Percentiles rank a stretch among this genome's conserved stretches.
Conservation (phyloP, 129 eudicot species). For the Helichrysum umbraculigerum region DNA sequence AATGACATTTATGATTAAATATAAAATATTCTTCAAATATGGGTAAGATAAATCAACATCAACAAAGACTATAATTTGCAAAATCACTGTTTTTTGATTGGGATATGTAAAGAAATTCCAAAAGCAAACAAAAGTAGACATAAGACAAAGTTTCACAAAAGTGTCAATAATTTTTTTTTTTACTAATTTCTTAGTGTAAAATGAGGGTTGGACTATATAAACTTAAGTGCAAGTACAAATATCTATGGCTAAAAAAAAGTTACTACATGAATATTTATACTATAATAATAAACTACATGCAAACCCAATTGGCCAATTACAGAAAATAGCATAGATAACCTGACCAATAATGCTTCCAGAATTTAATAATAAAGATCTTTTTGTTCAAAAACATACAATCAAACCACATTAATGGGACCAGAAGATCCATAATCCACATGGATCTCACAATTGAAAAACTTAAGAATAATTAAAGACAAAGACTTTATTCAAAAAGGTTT, state of each 20-base stretch:
- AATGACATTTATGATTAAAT: slow-evolving; percentile 26
- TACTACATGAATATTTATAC: slow-evolving; percentile 18
- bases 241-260: slow-evolving; percentile 4
- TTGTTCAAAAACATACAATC: background rate
- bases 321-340: background rate
- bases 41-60: slow-evolving; percentile 28
- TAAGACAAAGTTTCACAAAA: background rate
- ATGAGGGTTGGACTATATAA: slow-evolving; percentile 4
- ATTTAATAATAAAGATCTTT: slow-evolving; percentile 7
- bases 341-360: background rate
- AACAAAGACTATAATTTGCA: slow-evolving; percentile 27
- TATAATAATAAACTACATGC: slow-evolving; percentile 13
- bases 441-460: slow-evolving; percentile 4
- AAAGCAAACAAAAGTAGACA: slow-evolving; percentile 10
- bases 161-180: too few relatives aligned
- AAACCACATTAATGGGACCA: slow-evolving; percentile 2
- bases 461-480: background rate
- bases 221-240: background rate
- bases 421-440: background rate
- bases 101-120: slow-evolving; percentile 12
- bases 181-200: background rate
- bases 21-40: slow-evolving; percentile 16
- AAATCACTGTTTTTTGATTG: slow-evolving; percentile 24
- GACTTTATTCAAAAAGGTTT: background rate
- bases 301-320: background rate